Percentiles rank a stretch among this genome's conserved stretches.
Conservation (phyloP, 805 yeast species). For the Zygosaccharomyces lentus region DNA sequence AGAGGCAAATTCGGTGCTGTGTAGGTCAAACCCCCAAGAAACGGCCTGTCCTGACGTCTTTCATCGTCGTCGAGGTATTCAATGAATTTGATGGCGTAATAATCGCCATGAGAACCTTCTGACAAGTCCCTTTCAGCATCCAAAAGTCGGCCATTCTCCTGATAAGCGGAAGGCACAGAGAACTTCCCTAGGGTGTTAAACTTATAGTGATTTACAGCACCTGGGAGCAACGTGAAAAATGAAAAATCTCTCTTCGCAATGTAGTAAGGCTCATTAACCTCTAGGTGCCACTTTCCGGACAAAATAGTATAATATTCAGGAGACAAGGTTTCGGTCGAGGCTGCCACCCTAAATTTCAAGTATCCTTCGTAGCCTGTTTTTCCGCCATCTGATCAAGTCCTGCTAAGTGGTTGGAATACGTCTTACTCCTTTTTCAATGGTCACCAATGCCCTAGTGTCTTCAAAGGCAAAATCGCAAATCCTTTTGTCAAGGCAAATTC, state of each 20-base stretch:
- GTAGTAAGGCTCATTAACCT: slow-evolving; percentile 45
- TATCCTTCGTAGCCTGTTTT: slow-evolving; percentile 56
- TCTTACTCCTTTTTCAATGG: slow-evolving; percentile 3
- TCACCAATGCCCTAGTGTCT: not conserved
- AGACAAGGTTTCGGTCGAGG: slow-evolving; percentile 47
- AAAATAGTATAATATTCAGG: slow-evolving; percentile 47
- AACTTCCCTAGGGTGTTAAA: slow-evolving; percentile 38
- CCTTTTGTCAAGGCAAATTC: not conserved
- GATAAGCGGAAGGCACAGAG: slow-evolving; percentile 41
- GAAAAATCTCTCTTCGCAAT: slow-evolving; percentile 50
- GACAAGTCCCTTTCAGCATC: slow-evolving; percentile 41
- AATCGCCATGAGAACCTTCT: slow-evolving; percentile 44
- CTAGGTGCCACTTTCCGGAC: slow-evolving; percentile 62
- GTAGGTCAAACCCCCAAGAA: slow-evolving; percentile 50
- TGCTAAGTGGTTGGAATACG: slow-evolving; percentile 46
- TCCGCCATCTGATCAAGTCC: slow-evolving; percentile 54
- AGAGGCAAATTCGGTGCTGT: slow-evolving; percentile 69
- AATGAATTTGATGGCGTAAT: slow-evolving; percentile 43
- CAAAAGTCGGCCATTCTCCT: slow-evolving; percentile 37
- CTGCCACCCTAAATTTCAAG: slow-evolving; percentile 48
- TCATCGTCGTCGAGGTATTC: slow-evolving; percentile 34
- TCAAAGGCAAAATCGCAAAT: not conserved
- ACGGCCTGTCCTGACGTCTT: slow-evolving; percentile 44
- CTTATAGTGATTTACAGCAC: slow-evolving; percentile 55
- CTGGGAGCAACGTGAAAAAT: slow-evolving; percentile 50